Base-by-base conservation (phyloP, 2,329 filamentous ascomycete genomes). In the Pyrenochaeta sp. region DNA sequence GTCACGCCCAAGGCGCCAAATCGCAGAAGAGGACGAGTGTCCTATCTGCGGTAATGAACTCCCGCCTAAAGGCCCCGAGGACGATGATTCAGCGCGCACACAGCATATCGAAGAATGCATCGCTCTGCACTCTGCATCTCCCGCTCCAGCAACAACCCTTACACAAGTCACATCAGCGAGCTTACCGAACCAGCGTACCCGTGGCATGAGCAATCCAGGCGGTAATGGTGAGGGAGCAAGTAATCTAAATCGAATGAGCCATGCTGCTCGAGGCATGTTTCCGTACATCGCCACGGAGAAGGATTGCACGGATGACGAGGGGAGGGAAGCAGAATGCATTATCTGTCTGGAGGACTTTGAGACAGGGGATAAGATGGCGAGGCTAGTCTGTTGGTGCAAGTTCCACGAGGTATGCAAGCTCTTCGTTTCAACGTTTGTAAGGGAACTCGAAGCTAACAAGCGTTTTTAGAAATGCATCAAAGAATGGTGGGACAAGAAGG, bases 21-120 rank as follows among this genome's bases (percentile, higher is more conserved):
- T 82, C 12, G 66, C 74, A 1, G 91, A 93, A 72, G 91, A 93
- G 71, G 91, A 93, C 71, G 89, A 92, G 68, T 94, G 91, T 61
- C 91, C 91, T 0, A 85, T 93, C 44, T 94, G 91, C 67, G 90
- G 91, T 69, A 78, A 82, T 37, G 90, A 92, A 76, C 82, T 93
- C 3, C 90, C 91, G 0, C 84, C 86, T 1, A 76, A 73, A 52
- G 74, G 69, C 4, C 67, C 71, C 0, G 62, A 74, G 25, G 75
- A 74, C 7, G 79, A 79, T 15, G 79, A 82, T 24, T 59, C 65
- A 1, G 70, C 72, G 3, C 75, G 82, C 27, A 79, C 81, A 59
- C 69, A 72, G 13, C 83, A 84, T 56, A 78, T 85, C 15, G 71
- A 77, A 52, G 71, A 75, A 12, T 82, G 80, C 52, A 79, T 82